phyloP scores from a whole-genome alignment of 2,329 filamentous ascomycete species.

The Teratosphaeriaceae sp. region DNA sequence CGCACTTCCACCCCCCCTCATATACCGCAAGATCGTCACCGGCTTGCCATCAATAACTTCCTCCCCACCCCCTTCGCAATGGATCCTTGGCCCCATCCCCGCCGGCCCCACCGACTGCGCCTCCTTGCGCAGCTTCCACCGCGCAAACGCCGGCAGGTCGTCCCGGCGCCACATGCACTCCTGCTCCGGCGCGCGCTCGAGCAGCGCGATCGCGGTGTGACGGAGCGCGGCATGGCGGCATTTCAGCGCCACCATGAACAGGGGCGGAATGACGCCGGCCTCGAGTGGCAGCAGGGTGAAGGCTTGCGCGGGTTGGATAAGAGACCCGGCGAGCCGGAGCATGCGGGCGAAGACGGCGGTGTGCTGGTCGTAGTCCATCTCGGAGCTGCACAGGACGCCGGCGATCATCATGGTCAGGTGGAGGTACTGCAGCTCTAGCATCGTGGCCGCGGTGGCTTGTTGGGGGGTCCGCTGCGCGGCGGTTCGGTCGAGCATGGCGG shows the following conservation, averaged over 20 bases:
- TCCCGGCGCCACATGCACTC: constrained; percentile 6
- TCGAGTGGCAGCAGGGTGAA: neutral
- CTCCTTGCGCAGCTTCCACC: constrained; percentile 2
- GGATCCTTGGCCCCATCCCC: neutral
- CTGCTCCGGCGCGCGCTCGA: constrained; percentile 2
- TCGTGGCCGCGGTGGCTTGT: neutral
- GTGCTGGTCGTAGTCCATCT: constrained; percentile 2
- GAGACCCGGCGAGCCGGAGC: neutral
- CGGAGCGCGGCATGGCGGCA: constrained; percentile 1
- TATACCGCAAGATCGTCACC: neutral
- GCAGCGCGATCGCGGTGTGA: neutral
- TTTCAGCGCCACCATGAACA: constrained; percentile 3
- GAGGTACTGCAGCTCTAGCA: neutral
- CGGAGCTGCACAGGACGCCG: neutral
- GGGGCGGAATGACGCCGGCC: neutral
- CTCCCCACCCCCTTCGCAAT: neutral
- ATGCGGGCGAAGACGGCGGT: constrained; percentile 2
- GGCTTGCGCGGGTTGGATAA: too few species aligned
- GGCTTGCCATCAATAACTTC: neutral
- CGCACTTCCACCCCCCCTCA: neutral
- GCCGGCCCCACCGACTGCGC: neutral
- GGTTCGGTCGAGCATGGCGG: neutral
- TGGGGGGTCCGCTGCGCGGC: neutral
- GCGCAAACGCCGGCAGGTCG: neutral
- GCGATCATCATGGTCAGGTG: neutral